phyloP scores from a whole-genome alignment of 768 basidiomycete species.

The Pulveroboletus ravenelii region DNA sequence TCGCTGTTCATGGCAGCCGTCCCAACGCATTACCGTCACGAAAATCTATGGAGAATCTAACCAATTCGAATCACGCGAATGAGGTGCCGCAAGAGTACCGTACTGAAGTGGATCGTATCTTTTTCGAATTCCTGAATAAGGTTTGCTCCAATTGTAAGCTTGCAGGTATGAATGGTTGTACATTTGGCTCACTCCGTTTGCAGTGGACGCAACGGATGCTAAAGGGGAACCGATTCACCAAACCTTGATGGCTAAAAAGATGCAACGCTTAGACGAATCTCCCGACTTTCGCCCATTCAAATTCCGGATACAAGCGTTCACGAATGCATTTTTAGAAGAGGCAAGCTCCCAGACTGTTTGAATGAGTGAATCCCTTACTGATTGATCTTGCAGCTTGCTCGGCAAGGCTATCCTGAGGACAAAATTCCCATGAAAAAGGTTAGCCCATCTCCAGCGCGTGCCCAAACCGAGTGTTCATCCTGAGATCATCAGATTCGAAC shows the following conservation, averaged over 20 bases:
- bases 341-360: constrained; percentile 36
- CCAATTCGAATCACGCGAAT: constrained; percentile 36
- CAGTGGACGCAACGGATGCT: constrained; percentile 88
- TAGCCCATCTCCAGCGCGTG: constrained; percentile 19
- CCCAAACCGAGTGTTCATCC: constrained; percentile 9
- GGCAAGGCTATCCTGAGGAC: constrained; percentile 86
- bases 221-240: constrained; percentile 98
- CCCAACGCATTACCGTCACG: constrained; percentile 13
- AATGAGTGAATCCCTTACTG: constrained; percentile 2
- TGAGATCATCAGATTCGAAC: constrained; percentile 65
- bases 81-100: constrained; percentile 81
- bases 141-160: constrained; percentile 88
- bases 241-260: constrained; percentile 97
- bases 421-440: constrained; percentile 98
- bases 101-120: constrained; percentile 81
- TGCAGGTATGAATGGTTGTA: constrained; percentile 5
- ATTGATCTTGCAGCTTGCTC: constrained; percentile 54
- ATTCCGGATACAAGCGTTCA: constrained; percentile 98
- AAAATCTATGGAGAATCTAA: constrained; percentile 26
- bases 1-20: constrained; percentile 13
- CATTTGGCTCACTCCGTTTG: constrained; percentile 17
- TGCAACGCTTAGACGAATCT: constrained; percentile 95
- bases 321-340: constrained; percentile 91
- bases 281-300: constrained; percentile 98
- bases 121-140: constrained; percentile 82